Evolutionary conservation across 2,329 filamentous ascomycete species (phyloP), one percentile per base, ranked within the genome.

Genomic region (Huntiella bhutanensis): DNA sequence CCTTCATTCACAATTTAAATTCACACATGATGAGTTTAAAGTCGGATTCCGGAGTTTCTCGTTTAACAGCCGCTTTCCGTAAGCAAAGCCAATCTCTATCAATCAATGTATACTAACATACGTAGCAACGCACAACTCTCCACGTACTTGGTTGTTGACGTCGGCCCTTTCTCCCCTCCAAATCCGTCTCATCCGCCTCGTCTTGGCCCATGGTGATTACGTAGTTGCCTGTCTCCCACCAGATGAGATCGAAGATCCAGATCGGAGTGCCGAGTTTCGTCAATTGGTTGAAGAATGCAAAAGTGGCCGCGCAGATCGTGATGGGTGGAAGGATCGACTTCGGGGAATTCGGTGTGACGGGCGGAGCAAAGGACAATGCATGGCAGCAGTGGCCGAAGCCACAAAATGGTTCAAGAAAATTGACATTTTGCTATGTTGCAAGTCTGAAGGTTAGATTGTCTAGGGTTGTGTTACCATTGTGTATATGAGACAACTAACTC

Each of bases 131-230:
- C 74, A 78, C 60, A 79, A 78, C 57, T 78, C 74, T 32, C 86
- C 87, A 43, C 80, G 88, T 56, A 84, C 88, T 56, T 96, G 91
- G 91, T 78, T 98, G 58, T 67, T 98, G 53, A 94, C 87, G 8
- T 80, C 83, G 49, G 83, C 84, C 33, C 74, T 88, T 50, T 88
- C 85, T 33, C 85, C 88, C 10, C 73, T 95, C 52, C 80, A 80
- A 46, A 81, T 94, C 50, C 80, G 83, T 40, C 71, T 95, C 49
- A 82, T 85, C 46, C 77, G 81, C 46, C 75, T 84, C 55, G 70
- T 93, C 38, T 77, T 96, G 41, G 75, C 76, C n/a, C 86, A 95
- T 62, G 88, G 91, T 42, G 91, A 96, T 62, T 87, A 81, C 59
- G 81, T 93, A 41, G 80, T 88, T 41, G 82, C 85, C 4, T 91